Conservation (phyloP, 2,329 filamentous ascomycete genomes). For the Exophiala spinifera region DNA sequence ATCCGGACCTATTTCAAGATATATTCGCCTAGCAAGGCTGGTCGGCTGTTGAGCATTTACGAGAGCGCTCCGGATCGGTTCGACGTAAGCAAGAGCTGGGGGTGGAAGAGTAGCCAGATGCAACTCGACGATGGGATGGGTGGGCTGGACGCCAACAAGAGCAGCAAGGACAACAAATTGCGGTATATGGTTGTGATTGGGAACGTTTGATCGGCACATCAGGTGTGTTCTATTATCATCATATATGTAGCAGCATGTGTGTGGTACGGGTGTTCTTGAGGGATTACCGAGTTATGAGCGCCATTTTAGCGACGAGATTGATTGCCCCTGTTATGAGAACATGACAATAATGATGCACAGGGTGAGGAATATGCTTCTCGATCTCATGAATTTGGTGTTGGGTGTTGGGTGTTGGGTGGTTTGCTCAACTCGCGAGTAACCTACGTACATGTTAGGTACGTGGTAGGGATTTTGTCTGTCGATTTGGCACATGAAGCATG, state of each 20-base stretch:
- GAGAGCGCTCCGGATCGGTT: slow-evolving; percentile 57
- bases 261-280: not conserved
- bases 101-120: slow-evolving; percentile 60
- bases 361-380: too few species aligned
- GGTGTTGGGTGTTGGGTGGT: too few species aligned
- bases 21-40: slow-evolving; percentile 58
- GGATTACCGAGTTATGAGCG: too few species aligned
- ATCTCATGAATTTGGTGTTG: too few species aligned
- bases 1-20: slow-evolving; percentile 63
- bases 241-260: not conserved
- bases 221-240: not conserved
- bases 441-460: too few species aligned
- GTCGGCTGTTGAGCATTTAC: slow-evolving; percentile 57
- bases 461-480: too few species aligned
- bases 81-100: slow-evolving; percentile 60
- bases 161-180: slow-evolving; percentile 48
- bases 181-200: slow-evolving; percentile 61
- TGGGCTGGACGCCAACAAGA: slow-evolving; percentile 48
- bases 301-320: too few species aligned
- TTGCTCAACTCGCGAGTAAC: too few species aligned
- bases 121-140: slow-evolving; percentile 93
- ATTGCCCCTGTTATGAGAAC: too few species aligned
- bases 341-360: too few species aligned
- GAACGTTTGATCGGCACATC: slow-evolving; percentile 31
- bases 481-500: too few species aligned